Conservation (phyloP, 192 early-diverging fungal genomes). For the Rhizoclosmatium sp. region DNA sequence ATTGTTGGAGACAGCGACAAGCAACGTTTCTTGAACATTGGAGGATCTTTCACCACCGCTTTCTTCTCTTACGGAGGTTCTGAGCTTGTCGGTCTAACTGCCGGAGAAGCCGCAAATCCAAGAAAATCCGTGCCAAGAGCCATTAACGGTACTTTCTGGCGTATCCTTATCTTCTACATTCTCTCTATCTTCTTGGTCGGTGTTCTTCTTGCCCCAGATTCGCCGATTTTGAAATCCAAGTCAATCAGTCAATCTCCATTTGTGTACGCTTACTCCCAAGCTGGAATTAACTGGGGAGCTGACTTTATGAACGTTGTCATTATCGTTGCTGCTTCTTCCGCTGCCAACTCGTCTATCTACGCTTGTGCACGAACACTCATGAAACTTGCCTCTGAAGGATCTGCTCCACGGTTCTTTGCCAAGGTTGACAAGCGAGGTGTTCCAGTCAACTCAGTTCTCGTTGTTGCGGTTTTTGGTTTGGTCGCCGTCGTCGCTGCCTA, state of each 20-base stretch:
- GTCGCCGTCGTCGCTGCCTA: background rate
- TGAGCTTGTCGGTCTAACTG: conserved; percentile 19
- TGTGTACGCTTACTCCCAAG: conserved; percentile 66
- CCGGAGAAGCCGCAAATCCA: conserved; percentile 84
- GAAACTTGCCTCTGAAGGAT: conserved; percentile 66
- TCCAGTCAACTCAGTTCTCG: conserved; percentile 63
- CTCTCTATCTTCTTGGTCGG: conserved; percentile 73
- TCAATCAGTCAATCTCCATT: conserved; percentile 63
- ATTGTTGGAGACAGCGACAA: conserved; percentile 7
- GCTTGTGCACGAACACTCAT: conserved; percentile 72
- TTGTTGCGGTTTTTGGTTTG: conserved; percentile 18
- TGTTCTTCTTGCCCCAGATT: conserved; percentile 74
- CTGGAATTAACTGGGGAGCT: conserved; percentile 59
- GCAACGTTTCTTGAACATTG: conserved; percentile 59
- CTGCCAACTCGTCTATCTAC: conserved; percentile 81
- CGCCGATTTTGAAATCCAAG: conserved; percentile 37
- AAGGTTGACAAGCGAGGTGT: conserved; percentile 62
- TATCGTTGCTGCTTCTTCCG: conserved; percentile 72
- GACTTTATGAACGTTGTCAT: conserved; percentile 80
- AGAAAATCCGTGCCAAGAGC: conserved; percentile 51
- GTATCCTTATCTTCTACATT: conserved; percentile 82
- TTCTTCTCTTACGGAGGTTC: conserved; percentile 64
- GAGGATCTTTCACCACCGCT: conserved; percentile 77
- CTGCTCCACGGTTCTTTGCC: conserved; percentile 66
- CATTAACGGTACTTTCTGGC: conserved; percentile 32